A percentile compares a stretch with the other conserved stretches of the same genome.
These are phyloP conservation scores for Ashbya aceris DNA, from an alignment of 1,139 yeast species.

Conservation along the genomic window DNA sequence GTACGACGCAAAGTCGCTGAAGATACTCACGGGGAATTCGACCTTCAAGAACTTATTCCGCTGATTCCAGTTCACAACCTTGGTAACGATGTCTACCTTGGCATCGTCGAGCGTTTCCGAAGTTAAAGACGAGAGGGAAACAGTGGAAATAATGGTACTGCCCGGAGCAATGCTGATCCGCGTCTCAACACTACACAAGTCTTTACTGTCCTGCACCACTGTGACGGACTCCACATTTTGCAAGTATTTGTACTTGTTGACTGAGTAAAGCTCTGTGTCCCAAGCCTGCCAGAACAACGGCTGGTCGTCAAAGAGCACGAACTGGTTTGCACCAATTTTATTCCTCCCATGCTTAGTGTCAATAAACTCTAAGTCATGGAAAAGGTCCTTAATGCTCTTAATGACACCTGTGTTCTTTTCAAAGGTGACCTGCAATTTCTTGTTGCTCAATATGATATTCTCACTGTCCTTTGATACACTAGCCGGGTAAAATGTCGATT, in stretches of 20 bases:
- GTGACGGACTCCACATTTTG: slow-evolving; percentile 38
- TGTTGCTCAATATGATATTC: slow-evolving; percentile 42
- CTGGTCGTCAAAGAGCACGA: slow-evolving; percentile 74
- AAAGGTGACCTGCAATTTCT: slow-evolving; percentile 48
- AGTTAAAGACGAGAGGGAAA: slow-evolving; percentile 55
- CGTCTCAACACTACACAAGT: slow-evolving; percentile 55
- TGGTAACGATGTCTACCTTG: slow-evolving; percentile 46
- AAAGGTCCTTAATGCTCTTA: slow-evolving; percentile 55
- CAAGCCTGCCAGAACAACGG: slow-evolving; percentile 92
- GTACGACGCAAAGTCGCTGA: slow-evolving; percentile 66
- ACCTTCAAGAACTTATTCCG: slow-evolving; percentile 82
- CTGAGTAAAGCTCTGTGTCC: slow-evolving; percentile 89
- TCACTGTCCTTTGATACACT: slow-evolving; percentile 8
- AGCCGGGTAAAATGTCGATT: background rate
- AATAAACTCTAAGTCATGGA: slow-evolving; percentile 56
- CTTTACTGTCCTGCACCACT: slow-evolving; percentile 45
- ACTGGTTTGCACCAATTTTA: slow-evolving; percentile 62
- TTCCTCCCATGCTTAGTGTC: slow-evolving; percentile 44
- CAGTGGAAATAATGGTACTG: slow-evolving; percentile 49
- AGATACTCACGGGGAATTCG: slow-evolving; percentile 84
- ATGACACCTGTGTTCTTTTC: slow-evolving; percentile 51
- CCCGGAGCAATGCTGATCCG: slow-evolving; percentile 34
- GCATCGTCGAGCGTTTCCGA: slow-evolving; percentile 29
- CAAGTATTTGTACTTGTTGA: slow-evolving; percentile 54
- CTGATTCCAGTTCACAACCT: slow-evolving; percentile 73